phyloP scores from a whole-genome alignment of 768 basidiomycete species.

The Tylopilus sp. region DNA sequence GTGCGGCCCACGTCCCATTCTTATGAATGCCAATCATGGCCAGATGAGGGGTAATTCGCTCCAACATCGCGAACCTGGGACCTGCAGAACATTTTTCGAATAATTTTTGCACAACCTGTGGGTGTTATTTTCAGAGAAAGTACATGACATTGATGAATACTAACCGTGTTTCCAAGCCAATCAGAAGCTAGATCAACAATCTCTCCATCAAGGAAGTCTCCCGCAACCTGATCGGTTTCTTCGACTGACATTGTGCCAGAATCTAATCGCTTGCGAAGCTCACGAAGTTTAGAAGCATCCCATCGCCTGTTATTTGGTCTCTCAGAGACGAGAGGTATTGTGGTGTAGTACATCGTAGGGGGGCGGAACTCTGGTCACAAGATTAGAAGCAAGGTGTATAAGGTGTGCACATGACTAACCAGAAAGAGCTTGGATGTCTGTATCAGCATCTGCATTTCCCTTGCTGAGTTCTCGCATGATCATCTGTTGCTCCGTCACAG shows the following conservation, averaged over 20 bases:
- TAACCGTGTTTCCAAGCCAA: constrained; percentile 91
- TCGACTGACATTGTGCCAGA: constrained; percentile 78
- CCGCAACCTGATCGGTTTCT: constrained; percentile 88
- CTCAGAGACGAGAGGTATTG: constrained; percentile 88
- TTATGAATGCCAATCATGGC: constrained; percentile 99
- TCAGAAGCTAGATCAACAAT: constrained; percentile 94
- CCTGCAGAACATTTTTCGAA: constrained; percentile 83
- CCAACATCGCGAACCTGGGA: constrained; percentile 86
- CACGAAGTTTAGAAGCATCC: constrained; percentile 92
- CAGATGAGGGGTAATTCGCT: constrained; percentile 88
- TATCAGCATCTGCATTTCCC: constrained; percentile 73
- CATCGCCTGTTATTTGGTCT: constrained; percentile 81
- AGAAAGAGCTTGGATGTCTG: constrained; percentile 79
- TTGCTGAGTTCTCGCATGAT: constrained; percentile 89
- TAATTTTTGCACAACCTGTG: constrained; percentile 92
- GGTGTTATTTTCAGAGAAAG: constrained; percentile 6
- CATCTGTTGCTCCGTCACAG: constrained; percentile 94
- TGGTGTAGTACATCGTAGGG: constrained; percentile 94
- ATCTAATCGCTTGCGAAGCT: constrained; percentile 91
- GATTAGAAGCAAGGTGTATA: constrained; percentile 9
- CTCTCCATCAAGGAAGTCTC: constrained; percentile 90
- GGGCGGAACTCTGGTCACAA: constrained; percentile 72
- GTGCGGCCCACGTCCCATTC: constrained; percentile 99
- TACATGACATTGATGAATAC: constrained; percentile 10
- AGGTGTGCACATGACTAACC: constrained; percentile 48